Evolutionary conservation across 305 asterid species (phyloP).

Genomic region (Fraxinus xanthoxyloides): DNA sequence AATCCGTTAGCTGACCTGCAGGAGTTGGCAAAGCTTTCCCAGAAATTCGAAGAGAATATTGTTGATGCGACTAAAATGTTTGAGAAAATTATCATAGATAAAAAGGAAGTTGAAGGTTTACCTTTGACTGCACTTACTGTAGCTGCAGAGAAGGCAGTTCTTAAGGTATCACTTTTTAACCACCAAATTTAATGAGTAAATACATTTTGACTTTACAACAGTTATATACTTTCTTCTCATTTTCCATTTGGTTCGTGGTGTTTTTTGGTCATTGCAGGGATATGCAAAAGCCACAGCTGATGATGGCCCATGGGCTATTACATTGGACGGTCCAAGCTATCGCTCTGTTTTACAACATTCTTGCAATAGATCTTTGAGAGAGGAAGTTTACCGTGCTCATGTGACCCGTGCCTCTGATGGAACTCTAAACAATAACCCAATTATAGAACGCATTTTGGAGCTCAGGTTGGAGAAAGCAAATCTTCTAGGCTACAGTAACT

Average conservation of each 20-base stretch:
- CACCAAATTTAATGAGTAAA: background rate
- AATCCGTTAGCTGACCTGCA: slow-evolving; percentile 24
- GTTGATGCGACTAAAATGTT: slow-evolving; percentile 53
- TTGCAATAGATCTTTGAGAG: slow-evolving; percentile 59
- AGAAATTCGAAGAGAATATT: slow-evolving; percentile 65
- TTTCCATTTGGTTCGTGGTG: background rate
- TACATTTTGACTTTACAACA: background rate
- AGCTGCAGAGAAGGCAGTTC: slow-evolving; percentile 41
- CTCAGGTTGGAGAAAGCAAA: slow-evolving; percentile 74
- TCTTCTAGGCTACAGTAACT: slow-evolving; percentile 65
- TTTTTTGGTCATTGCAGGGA: slow-evolving; percentile 40
- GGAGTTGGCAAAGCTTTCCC: slow-evolving; percentile 66
- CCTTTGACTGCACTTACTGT: slow-evolving; percentile 34
- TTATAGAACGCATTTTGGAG: slow-evolving; percentile 61
- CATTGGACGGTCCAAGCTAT: slow-evolving; percentile 65
- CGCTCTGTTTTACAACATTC: slow-evolving; percentile 65
- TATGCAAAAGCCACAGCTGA: slow-evolving; percentile 66
- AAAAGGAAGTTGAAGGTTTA: slow-evolving; percentile 31
- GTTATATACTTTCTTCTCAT: background rate
- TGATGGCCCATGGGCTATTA: slow-evolving; percentile 72
- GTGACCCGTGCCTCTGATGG: slow-evolving; percentile 69
- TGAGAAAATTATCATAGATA: slow-evolving; percentile 34
- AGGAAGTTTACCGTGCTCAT: slow-evolving; percentile 71
- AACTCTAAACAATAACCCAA: slow-evolving; percentile 58
- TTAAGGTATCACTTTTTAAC: slow-evolving; percentile 30